Percentiles rank a stretch among this genome's conserved stretches.
These are phyloP conservation scores for Dryadomyces sulphureus DNA, from an alignment of 2,329 filamentous ascomycete genomes.

Conservation along the genomic window DNA sequence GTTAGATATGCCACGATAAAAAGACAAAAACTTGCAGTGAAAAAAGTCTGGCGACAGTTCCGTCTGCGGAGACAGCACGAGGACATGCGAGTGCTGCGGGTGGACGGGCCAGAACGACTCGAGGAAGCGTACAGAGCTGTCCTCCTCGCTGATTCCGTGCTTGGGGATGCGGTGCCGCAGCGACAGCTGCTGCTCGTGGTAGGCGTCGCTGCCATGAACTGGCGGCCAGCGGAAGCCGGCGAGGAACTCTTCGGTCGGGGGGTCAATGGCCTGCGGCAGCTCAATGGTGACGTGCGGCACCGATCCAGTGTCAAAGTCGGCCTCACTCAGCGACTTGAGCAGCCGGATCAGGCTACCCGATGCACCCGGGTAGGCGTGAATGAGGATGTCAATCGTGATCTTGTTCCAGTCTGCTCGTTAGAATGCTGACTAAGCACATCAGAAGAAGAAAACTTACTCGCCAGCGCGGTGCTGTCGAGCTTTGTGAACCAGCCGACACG, in stretches of 20 bases:
- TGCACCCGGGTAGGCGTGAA: conserved; percentile 57
- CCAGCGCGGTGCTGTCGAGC: conserved; percentile 58
- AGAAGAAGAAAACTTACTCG: conserved; percentile 27
- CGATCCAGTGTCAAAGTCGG: conserved; percentile 58
- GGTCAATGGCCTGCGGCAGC: conserved; percentile 57
- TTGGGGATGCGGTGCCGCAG: conserved; percentile 60
- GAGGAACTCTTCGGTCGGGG: conserved; percentile 47
- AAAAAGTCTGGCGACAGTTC: conserved; percentile 73
- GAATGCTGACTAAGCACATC: not conserved
- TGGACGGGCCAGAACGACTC: conserved; percentile 77
- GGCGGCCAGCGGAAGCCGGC: conserved; percentile 55
- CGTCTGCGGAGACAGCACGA: conserved; percentile 70
- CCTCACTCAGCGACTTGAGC: conserved; percentile 57
- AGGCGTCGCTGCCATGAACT: conserved; percentile 20
- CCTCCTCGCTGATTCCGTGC: conserved; percentile 45
- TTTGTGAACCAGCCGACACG: conserved; percentile 63
- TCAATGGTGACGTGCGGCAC: conserved; percentile 72
- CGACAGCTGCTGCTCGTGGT: conserved; percentile 38
- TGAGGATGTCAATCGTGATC: conserved; percentile 64
- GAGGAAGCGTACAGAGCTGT: conserved; percentile 60
- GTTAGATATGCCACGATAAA: not conserved
- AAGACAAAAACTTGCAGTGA: conserved; percentile 39
- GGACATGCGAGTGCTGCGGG: conserved; percentile 51
- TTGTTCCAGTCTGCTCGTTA: conserved; percentile 54
- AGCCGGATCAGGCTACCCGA: conserved; percentile 65